Base-by-base conservation (phyloP, 345 rosid species). In the Bruguiera gymnorhiza region DNA sequence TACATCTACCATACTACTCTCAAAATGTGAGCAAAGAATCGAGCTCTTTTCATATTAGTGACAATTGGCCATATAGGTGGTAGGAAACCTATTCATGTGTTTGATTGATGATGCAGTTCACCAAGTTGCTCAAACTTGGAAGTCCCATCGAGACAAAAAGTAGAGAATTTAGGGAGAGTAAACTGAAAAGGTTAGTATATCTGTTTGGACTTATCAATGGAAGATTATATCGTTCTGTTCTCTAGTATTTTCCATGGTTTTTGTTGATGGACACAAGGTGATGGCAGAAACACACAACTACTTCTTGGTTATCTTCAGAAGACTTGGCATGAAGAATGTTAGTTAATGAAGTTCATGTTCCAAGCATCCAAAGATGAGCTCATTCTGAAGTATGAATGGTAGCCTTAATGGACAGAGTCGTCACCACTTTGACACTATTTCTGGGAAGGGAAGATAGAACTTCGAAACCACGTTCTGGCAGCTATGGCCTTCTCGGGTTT, bases 81-180 rank as follows among this genome's bases (percentile, higher is more conserved):
- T 43, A 65, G 3, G 31, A 1, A 68, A 54, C 55, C 60, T 67
- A 29, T 63, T 34, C 5, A 56, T 11, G 63, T 18, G 61, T 36
- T 48, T 65, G 29, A 59, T 68, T 54, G 20, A 26, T 82, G 9
- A 3, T 71, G 81, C 83, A 92, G 98, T 88, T 88, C 71, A 88
- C 89, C 48, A 88, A 90, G 76, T 79, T 87, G 72, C 87, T 93
- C 78, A 86, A 86, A 80, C 86, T 75, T 63, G 93, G 93, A 90
- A 83, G 81, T 62, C 75, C 84, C 92, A 71, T 71, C 80, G 78
- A 74, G 66, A 68, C 36, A 78, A 62, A 83, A 65, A 69, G 52
- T 78, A 60, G 77, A 76, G 69, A 78, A 74, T 56, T 65, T 83
- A 63, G 63, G 79, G 55, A 74, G 73, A 31, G 63, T 72, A 61